Evolutionary conservation across 306 rosid species (phyloP).

Genomic region (Carpinus viminea): DNA sequence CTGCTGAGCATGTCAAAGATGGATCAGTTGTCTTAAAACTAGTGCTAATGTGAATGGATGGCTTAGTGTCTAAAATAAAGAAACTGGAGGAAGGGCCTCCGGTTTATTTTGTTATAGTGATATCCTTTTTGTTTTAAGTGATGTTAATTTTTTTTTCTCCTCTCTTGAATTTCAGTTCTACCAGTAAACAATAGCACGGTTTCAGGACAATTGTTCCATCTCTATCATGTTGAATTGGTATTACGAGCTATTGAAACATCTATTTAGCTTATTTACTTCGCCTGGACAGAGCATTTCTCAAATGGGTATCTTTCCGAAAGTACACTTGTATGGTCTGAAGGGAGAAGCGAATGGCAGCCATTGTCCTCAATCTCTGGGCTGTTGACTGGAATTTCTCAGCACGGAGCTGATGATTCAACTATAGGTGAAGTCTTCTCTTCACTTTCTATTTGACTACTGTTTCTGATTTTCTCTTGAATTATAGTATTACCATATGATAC

Average conservation of each 20-base stretch:
- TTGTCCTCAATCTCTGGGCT: constrained; percentile 67
- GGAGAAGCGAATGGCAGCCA: constrained; percentile 84
- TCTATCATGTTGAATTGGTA: constrained; percentile 49
- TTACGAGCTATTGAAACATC: constrained; percentile 45
- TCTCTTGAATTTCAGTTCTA: constrained; percentile 51
- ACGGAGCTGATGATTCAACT: constrained; percentile 36
- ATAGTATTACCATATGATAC: constrained; percentile 27
- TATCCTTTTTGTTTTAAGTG: constrained; percentile 16
- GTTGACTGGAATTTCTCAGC: constrained; percentile 42
- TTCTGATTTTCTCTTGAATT: background rate
- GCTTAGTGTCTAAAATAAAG: constrained; percentile 14
- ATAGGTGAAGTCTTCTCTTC: constrained; percentile 38
- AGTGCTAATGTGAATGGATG: constrained; percentile 3
- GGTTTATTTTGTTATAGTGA: background rate
- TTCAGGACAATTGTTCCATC: constrained; percentile 43
- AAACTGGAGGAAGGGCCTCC: constrained; percentile 17
- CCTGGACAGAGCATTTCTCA: constrained; percentile 78
- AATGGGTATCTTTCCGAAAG: constrained; percentile 70
- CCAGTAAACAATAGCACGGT: constrained; percentile 46
- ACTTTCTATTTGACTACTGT: background rate
- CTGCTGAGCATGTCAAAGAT: background rate
- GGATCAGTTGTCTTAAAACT: constrained; percentile 2
- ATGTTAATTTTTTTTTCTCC: constrained; percentile 15
- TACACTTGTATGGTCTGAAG: constrained; percentile 84
- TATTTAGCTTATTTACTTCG: constrained; percentile 48